Evolutionary conservation across 257 asterid species (phyloP).

Genomic region (Scutellaria barbata): DNA sequence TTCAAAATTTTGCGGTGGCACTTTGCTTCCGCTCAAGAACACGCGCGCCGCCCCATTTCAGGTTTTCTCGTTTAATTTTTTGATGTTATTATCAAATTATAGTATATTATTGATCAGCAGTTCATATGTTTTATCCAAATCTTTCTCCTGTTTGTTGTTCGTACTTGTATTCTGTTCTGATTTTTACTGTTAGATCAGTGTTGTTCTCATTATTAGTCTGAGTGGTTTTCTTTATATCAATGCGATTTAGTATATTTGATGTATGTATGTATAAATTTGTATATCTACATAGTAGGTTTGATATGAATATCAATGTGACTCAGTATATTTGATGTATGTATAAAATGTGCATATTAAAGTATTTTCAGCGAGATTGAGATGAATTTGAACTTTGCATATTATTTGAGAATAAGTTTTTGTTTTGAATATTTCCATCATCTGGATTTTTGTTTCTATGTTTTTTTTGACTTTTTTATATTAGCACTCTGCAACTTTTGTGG

Average conservation of each 20-base stretch:
- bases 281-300: no score
- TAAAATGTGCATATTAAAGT: neutral
- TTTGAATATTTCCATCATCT: neutral
- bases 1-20: constrained; percentile 35
- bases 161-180: neutral
- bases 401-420: neutral
- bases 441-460: neutral
- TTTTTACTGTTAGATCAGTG: neutral
- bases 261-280: no score
- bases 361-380: neutral
- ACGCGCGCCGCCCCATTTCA: constrained; percentile 5
- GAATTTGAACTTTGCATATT: neutral
- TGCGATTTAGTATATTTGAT: neutral
- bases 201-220: neutral
- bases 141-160: neutral
- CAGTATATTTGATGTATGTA: neutral
- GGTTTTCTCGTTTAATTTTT: neutral
- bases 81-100: neutral
- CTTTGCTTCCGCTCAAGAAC: constrained; percentile 25
- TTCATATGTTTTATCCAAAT: neutral
- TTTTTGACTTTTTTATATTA: no score
- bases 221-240: constrained; percentile 2
- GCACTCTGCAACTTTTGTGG: no score
- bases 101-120: neutral
- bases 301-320: constrained; percentile 7